A percentile compares a stretch with the other conserved stretches of the same genome.
These are phyloP conservation scores for Mortierella sp. DNA, from an alignment of 371 early-diverging fungal species.

Conservation along the genomic window DNA sequence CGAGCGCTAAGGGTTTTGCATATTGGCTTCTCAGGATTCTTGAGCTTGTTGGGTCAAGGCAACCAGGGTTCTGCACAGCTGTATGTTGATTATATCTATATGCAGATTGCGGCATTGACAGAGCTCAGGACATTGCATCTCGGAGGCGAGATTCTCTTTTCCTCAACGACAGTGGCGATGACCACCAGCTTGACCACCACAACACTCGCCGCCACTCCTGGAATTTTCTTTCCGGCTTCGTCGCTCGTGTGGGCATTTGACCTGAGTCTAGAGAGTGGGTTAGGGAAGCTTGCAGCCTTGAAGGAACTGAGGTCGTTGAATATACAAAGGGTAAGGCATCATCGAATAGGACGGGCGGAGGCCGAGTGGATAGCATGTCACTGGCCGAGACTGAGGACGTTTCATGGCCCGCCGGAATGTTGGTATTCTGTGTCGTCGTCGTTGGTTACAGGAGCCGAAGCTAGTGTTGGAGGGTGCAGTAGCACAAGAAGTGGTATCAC, in stretches of 20 bases:
- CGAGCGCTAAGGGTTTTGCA: constrained; percentile 10
- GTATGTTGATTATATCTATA: constrained; percentile 28
- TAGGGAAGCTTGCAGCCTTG: constrained; percentile 4
- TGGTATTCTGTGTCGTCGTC: constrained; percentile 6
- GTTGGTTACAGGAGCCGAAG: not conserved
- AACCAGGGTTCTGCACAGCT: not conserved
- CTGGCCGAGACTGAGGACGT: constrained; percentile 2
- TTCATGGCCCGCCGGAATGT: not conserved
- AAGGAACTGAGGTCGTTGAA: constrained; percentile 7
- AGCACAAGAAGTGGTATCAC: not conserved
- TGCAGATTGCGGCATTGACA: constrained; percentile 17
- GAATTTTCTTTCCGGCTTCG: not conserved
- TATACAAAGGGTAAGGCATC: constrained; percentile 17
- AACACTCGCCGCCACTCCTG: not conserved
- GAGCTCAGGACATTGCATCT: constrained; percentile 15
- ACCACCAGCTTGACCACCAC: not conserved
- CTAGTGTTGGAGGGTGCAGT: not conserved
- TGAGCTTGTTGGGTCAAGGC: not conserved
- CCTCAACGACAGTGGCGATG: too few relatives aligned
- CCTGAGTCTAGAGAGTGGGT: constrained; percentile 8
- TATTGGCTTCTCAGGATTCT: constrained; percentile 34
- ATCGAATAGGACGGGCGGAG: constrained; percentile 17
- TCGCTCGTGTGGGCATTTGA: constrained; percentile 22
- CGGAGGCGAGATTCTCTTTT: constrained; percentile 13
- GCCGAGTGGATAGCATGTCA: constrained; percentile 9